A percentile compares a stretch with the other conserved stretches of the same genome.
Evolutionary conservation across 306 rosid genomes (phyloP).

Genomic region (Sicyos baderoa): DNA sequence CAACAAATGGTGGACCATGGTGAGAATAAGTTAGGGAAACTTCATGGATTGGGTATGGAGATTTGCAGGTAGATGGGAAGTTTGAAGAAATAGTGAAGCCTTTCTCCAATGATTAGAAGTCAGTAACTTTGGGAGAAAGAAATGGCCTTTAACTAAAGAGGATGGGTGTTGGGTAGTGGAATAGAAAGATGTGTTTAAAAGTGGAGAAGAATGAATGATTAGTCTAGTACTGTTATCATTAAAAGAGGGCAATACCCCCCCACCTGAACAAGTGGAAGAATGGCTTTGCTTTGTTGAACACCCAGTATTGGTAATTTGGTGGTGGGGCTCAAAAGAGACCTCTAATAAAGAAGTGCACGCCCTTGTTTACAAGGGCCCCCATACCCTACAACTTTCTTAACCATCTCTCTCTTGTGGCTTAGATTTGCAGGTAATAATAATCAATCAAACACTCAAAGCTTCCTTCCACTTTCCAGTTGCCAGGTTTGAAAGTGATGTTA

Average conservation of each 20-base stretch:
- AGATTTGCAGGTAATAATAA: background rate
- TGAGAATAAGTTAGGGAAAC: conserved; percentile 6
- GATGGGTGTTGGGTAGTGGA: conserved; percentile 9
- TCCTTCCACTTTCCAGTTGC: conserved; percentile 12
- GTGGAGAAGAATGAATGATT: conserved; percentile 21
- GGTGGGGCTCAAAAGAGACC: conserved; percentile 12
- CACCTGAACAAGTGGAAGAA: conserved; percentile 14
- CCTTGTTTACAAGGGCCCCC: conserved; percentile 8
- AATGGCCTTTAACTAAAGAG: background rate
- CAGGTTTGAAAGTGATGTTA: conserved; percentile 1
- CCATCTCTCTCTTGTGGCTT: background rate
- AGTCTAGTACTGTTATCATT: conserved; percentile 3
- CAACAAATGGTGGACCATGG: conserved; percentile 1
- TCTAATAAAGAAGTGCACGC: conserved; percentile 17
- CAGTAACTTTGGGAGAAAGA: background rate
- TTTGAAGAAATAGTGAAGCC: background rate
- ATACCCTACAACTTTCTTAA: background rate
- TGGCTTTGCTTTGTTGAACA: too few relatives aligned
- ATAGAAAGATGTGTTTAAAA: conserved; percentile 7
- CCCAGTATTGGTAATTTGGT: background rate
- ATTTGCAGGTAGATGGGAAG: background rate
- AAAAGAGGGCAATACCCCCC: conserved; percentile 6
- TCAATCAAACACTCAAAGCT: conserved; percentile 17
- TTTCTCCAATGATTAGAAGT: conserved; percentile 7
- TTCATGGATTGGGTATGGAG: background rate